phyloP scores from a whole-genome alignment of 23 red algal species.

The Gracilaria caudata region DNA sequence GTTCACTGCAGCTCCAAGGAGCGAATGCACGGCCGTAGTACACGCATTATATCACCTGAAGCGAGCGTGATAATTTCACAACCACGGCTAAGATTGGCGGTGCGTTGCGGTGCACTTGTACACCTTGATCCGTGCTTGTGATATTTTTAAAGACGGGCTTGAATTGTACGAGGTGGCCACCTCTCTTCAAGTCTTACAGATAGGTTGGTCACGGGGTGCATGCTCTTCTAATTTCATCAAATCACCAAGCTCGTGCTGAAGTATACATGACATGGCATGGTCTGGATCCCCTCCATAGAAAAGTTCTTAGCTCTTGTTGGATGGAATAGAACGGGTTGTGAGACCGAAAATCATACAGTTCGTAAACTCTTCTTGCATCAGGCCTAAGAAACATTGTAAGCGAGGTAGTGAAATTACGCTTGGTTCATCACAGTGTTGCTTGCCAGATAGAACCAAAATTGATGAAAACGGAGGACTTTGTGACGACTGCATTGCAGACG shows the following conservation, averaged over 20 bases:
- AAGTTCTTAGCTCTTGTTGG: no score
- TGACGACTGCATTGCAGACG: background rate
- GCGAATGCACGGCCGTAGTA: background rate
- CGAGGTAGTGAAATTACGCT: background rate
- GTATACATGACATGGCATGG: background rate
- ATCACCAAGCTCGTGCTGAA: background rate
- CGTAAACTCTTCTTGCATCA: background rate
- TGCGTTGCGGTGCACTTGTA: background rate
- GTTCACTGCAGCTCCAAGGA: background rate
- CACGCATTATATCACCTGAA: background rate
- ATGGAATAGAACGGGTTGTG: no score
- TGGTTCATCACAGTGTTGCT: background rate
- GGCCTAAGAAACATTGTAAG: background rate
- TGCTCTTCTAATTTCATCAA: background rate
- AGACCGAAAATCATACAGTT: no score
- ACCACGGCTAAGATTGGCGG: background rate
- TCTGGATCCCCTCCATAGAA: no score
- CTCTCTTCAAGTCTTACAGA: background rate
- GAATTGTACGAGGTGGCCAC: background rate
- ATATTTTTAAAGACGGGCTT: background rate
- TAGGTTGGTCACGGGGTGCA: background rate
- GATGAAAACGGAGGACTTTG: background rate
- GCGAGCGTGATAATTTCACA: background rate
- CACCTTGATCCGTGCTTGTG: background rate
- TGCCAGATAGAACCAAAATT: background rate